Percentiles rank a stretch among this genome's conserved stretches.
Conservation (phyloP, 805 yeast species). For the Wickerhamomyces ciferrii region DNA sequence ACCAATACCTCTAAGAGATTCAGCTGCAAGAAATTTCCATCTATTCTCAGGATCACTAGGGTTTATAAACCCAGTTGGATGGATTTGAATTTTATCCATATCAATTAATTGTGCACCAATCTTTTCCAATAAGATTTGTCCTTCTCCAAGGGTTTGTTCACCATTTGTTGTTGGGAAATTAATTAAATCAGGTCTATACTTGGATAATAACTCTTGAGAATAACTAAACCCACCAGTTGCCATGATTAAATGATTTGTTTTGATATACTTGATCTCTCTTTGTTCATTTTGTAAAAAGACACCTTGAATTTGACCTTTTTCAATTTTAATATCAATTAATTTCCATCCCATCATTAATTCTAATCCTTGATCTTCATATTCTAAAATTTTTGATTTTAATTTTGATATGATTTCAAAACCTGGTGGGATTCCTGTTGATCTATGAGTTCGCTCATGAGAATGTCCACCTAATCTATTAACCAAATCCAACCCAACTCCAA, state of each 20-base stretch:
- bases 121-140: slow-evolving; percentile 42
- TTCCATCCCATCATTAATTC: too few relatives aligned
- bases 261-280: too few relatives aligned
- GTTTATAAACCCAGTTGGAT: slow-evolving; percentile 58
- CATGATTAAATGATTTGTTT: slow-evolving; percentile 34
- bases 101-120: slow-evolving; percentile 45
- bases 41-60: slow-evolving; percentile 31
- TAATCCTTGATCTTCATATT: too few relatives aligned
- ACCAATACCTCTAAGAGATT: slow-evolving; percentile 54
- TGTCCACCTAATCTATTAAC: slow-evolving; percentile 84
- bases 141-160: slow-evolving; percentile 53
- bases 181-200: slow-evolving; percentile 41
- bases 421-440: slow-evolving; percentile 61
- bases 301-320: too few relatives aligned
- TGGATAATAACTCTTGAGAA: slow-evolving; percentile 30
- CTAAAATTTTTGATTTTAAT: slow-evolving; percentile 29
- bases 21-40: slow-evolving; percentile 57
- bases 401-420: slow-evolving; percentile 53
- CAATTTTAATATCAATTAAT: slow-evolving; percentile 39
- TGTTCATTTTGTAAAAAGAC: too few relatives aligned
- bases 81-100: slow-evolving; percentile 57
- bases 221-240: slow-evolving; percentile 58
- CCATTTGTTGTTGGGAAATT: slow-evolving; percentile 53
- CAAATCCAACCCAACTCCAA: slow-evolving; percentile 56
- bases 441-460: slow-evolving; percentile 73